A percentile compares a stretch with the other conserved stretches of the same genome.
These are phyloP conservation scores for Debaryomyces sp. DNA, from an alignment of 1,139 yeast species.

Conservation along the genomic window DNA sequence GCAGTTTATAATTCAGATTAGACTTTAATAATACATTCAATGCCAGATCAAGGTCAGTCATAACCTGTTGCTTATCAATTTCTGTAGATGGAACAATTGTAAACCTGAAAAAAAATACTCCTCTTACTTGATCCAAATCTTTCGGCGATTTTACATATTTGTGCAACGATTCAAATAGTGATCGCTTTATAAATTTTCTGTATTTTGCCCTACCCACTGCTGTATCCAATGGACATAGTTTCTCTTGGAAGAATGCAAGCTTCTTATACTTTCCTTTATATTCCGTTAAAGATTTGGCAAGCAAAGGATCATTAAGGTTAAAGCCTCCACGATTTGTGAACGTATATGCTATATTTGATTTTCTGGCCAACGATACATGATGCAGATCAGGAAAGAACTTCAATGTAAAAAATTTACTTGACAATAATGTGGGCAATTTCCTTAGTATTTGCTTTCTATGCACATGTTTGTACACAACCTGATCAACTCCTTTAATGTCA, in stretches of 20 bases:
- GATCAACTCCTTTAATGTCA: conserved; percentile 45
- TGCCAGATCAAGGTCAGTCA: conserved; percentile 29
- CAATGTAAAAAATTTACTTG: conserved; percentile 26
- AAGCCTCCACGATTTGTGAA: conserved; percentile 34
- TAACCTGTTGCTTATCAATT: conserved; percentile 30
- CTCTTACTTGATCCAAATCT: conserved; percentile 27
- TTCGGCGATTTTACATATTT: conserved; percentile 14
- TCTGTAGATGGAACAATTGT: conserved; percentile 38
- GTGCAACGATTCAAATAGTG: conserved; percentile 24
- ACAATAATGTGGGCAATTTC: conserved; percentile 24
- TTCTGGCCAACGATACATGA: conserved; percentile 29
- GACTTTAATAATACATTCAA: conserved; percentile 29
- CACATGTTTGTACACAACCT: conserved; percentile 22
- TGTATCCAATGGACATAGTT: conserved; percentile 32
- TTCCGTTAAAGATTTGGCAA: conserved; percentile 23
- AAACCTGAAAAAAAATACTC: conserved; percentile 45
- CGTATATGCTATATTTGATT: conserved; percentile 43
- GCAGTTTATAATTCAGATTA: background rate
- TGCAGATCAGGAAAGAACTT: conserved; percentile 35
- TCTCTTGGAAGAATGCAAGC: conserved; percentile 26
- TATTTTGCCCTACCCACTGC: conserved; percentile 36
- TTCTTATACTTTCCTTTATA: conserved; percentile 34
- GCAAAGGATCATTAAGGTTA: conserved; percentile 27
- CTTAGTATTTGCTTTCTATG: conserved; percentile 16
- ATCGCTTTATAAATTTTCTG: conserved; percentile 28